A percentile compares a stretch with the other conserved stretches of the same genome.
Evolutionary conservation across 2,329 filamentous ascomycete species (phyloP).

Genomic region (Fusarium lateritium): DNA sequence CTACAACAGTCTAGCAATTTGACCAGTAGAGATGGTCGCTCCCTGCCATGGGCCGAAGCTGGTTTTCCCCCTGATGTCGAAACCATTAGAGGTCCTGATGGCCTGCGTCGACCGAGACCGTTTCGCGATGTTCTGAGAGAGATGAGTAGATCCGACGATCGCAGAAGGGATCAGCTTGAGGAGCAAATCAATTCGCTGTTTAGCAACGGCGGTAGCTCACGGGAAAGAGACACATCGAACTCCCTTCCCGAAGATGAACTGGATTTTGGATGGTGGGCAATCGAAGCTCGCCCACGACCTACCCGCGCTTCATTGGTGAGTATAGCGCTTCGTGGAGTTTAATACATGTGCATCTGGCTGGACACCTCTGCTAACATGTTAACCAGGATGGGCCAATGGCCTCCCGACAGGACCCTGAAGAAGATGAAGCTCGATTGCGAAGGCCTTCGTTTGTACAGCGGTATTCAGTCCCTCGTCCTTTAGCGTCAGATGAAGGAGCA

Average conservation of each 20-base stretch:
- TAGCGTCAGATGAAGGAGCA: background rate
- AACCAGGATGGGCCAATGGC: slow-evolving; percentile 21
- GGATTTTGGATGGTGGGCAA: slow-evolving; percentile 47
- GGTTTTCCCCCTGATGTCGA: slow-evolving; percentile 30
- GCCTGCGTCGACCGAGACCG: slow-evolving; percentile 28
- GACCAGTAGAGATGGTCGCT: slow-evolving; percentile 31
- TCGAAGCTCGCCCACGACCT: slow-evolving; percentile 40
- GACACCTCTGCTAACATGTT: slow-evolving; percentile 11
- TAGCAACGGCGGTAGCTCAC: slow-evolving; percentile 33
- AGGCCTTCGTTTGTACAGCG: slow-evolving; percentile 16
- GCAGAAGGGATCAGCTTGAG: slow-evolving; percentile 48
- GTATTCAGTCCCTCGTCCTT: slow-evolving; percentile 1
- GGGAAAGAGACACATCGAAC: slow-evolving; percentile 22
- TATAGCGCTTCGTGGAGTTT: background rate
- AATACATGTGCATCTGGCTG: background rate
- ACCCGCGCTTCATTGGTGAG: slow-evolving; percentile 47
- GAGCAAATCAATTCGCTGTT: slow-evolving; percentile 50
- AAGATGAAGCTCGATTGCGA: slow-evolving; percentile 1
- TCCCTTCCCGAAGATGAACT: slow-evolving; percentile 17
- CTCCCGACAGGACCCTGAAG: slow-evolving; percentile 4
- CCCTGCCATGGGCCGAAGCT: slow-evolving; percentile 45
- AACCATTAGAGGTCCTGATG: slow-evolving; percentile 22
- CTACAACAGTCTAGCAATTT: slow-evolving; percentile 16
- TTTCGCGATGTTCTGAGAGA: slow-evolving; percentile 49
- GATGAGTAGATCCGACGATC: slow-evolving; percentile 44